Conservation (phyloP, 805 yeast genomes). For the Suhomyces emberorum region DNA sequence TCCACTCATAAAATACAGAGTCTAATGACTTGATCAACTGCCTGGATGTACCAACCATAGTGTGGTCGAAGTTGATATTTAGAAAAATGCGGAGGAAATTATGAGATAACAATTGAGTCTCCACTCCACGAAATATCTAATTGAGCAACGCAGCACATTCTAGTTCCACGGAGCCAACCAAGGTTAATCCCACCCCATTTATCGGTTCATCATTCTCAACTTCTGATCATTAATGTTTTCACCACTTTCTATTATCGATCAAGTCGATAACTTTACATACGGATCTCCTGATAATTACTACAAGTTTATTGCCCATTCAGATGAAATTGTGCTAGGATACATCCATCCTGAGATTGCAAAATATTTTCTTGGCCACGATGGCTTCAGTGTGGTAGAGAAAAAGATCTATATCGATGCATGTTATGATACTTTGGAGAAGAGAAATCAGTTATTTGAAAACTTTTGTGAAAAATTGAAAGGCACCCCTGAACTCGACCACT, state of each 20-base stretch:
- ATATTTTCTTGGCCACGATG: slow-evolving; percentile 15
- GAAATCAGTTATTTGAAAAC: slow-evolving; percentile 39
- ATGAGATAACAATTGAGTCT: too few relatives aligned
- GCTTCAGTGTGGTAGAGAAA: neutral
- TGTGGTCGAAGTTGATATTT: too few relatives aligned
- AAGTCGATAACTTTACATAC: slow-evolving; percentile 33
- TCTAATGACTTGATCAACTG: slow-evolving; percentile 25
- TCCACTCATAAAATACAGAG: slow-evolving; percentile 23
- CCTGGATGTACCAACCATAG: slow-evolving; percentile 25
- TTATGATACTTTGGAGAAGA: slow-evolving; percentile 35
- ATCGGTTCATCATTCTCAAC: too few relatives aligned
- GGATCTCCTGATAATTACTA: slow-evolving; percentile 14
- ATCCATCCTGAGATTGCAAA: slow-evolving; percentile 22
- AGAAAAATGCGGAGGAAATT: too few relatives aligned
- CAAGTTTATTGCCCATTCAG: slow-evolving; percentile 29
- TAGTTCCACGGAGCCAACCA: too few relatives aligned
- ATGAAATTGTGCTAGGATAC: slow-evolving; percentile 25
- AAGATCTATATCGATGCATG: slow-evolving; percentile 26
- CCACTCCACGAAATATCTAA: too few relatives aligned
- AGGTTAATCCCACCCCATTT: too few relatives aligned
- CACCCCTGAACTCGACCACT: slow-evolving; percentile 21
- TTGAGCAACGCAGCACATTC: too few relatives aligned
- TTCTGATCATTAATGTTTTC: neutral
- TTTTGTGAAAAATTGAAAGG: slow-evolving; percentile 43
- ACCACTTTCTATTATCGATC: slow-evolving; percentile 14